Percentiles rank a stretch among this genome's conserved stretches.
Evolutionary conservation across 208 protist genomes (phyloP).

Genomic region (Trypanosoma brucei): DNA sequence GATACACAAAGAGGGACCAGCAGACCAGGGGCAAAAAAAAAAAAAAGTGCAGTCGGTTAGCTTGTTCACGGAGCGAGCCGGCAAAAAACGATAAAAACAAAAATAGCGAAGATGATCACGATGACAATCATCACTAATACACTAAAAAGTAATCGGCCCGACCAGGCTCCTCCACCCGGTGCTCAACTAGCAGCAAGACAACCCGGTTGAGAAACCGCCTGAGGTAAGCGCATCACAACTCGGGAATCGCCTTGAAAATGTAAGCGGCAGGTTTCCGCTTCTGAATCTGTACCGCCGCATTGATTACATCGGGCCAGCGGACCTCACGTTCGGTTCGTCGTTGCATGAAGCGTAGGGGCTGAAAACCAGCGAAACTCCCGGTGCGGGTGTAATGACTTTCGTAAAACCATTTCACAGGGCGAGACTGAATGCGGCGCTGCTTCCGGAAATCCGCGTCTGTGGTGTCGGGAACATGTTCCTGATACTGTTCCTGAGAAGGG

Average conservation of each 20-base stretch:
- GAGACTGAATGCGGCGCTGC: conserved; percentile 85
- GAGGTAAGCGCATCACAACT: conserved; percentile 36
- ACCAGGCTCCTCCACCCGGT: too few species aligned
- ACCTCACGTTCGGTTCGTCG: conserved; percentile 85
- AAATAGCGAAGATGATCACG: too few species aligned
- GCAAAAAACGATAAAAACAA: too few species aligned
- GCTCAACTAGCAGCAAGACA: too few species aligned
- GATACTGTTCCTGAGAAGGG: conserved; percentile 88
- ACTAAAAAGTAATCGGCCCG: too few species aligned
- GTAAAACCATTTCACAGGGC: conserved; percentile 93
- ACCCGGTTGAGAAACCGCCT: too few species aligned
- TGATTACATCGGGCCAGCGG: conserved; percentile 89
- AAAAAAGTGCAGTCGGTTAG: too few species aligned
- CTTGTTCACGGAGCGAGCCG: too few species aligned
- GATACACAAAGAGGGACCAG: too few species aligned
- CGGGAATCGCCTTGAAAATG: conserved; percentile 88
- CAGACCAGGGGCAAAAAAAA: too few species aligned
- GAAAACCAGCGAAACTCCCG: conserved; percentile 87
- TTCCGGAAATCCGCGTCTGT: conserved; percentile 88
- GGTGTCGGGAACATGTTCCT: conserved; percentile 90
- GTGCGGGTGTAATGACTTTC: conserved; percentile 91
- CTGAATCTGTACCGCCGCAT: conserved; percentile 81
- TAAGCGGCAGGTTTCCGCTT: conserved; percentile 82
- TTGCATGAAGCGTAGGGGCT: conserved; percentile 89
- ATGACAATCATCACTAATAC: too few species aligned